A percentile compares a stretch with the other conserved stretches of the same genome.
Conservation (phyloP, 345 rosid genomes). For the Schrenkiella parvula region DNA sequence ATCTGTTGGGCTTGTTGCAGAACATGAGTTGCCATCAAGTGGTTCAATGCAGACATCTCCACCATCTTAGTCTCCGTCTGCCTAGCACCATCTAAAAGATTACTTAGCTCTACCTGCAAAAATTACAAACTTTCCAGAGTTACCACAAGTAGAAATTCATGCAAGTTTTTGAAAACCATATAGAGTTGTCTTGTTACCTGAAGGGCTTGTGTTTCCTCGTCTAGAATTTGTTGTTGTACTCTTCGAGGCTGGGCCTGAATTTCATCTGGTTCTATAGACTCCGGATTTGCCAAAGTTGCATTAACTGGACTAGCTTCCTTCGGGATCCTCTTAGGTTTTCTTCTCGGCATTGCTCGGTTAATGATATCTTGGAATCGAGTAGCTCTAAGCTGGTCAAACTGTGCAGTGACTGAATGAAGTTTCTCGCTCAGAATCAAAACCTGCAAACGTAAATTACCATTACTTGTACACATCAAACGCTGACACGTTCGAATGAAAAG, state of each 20-base stretch:
- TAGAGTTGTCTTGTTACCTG: constrained; percentile 49
- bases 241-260: constrained; percentile 47
- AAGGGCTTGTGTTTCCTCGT: constrained; percentile 88
- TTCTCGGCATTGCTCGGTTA: constrained; percentile 69
- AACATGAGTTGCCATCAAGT: constrained; percentile 89
- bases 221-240: constrained; percentile 65
- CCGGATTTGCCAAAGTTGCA: constrained; percentile 34
- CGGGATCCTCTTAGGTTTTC: constrained; percentile 47
- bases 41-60: constrained; percentile 97
- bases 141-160: background rate
- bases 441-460: constrained; percentile 2
- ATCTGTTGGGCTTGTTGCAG: constrained; percentile 96
- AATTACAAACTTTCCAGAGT: constrained; percentile 11
- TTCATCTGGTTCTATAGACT: constrained; percentile 44
- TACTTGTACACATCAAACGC: background rate
- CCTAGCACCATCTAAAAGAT: constrained; percentile 80
- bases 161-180: constrained; percentile 7
- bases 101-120: constrained; percentile 78
- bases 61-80: constrained; percentile 96
- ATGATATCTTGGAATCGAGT: constrained; percentile 88
- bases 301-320: constrained; percentile 42
- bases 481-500: background rate
- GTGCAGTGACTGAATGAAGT: constrained; percentile 79
- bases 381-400: constrained; percentile 85
- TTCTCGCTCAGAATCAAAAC: constrained; percentile 79